Percentiles rank a stretch among this genome's conserved stretches.
These are phyloP conservation scores for Petunia hybrid DNA, from an alignment of 305 asterid genomes.

Conservation along the genomic window DNA sequence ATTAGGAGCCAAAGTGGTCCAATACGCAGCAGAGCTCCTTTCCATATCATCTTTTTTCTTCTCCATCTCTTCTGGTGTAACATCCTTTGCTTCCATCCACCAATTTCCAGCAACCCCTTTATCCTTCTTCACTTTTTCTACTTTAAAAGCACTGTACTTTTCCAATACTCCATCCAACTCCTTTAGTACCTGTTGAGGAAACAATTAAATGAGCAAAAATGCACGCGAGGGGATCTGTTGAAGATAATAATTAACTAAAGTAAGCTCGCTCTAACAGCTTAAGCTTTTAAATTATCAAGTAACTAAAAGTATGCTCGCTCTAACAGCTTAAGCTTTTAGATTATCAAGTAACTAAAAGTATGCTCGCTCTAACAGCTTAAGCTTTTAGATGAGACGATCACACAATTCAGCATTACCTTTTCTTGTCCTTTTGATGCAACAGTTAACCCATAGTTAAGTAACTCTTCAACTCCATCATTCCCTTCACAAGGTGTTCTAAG, in stretches of 20 bases:
- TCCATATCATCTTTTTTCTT: constrained; percentile 64
- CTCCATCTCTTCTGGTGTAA: constrained; percentile 71
- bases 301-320: no score
- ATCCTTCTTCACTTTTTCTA: constrained; percentile 60
- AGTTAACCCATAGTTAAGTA: constrained; percentile 80
- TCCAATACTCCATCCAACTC: constrained; percentile 65
- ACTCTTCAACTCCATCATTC: constrained; percentile 43
- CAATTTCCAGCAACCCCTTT: constrained; percentile 56
- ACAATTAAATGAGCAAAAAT: no score
- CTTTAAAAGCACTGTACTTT: constrained; percentile 64
- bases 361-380: no score
- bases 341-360: no score
- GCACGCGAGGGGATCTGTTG: no score
- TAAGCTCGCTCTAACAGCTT: no score
- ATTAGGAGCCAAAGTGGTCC: constrained; percentile 94
- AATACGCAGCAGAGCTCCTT: constrained; percentile 78
- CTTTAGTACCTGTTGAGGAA: constrained; percentile 35
- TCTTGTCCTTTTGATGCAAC: constrained; percentile 78
- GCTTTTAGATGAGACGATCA: no score
- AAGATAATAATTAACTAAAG: no score
- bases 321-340: no score
- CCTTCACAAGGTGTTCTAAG: constrained; percentile 63
- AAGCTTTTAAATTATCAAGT: no score
- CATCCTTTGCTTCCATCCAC: constrained; percentile 62
- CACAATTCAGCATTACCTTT: background rate